Evolutionary conservation across 495 filamentous ascomycete genomes (phyloP), one percentile per base, ranked within the genome.

Genomic region (Jackrogersella multiformis): DNA sequence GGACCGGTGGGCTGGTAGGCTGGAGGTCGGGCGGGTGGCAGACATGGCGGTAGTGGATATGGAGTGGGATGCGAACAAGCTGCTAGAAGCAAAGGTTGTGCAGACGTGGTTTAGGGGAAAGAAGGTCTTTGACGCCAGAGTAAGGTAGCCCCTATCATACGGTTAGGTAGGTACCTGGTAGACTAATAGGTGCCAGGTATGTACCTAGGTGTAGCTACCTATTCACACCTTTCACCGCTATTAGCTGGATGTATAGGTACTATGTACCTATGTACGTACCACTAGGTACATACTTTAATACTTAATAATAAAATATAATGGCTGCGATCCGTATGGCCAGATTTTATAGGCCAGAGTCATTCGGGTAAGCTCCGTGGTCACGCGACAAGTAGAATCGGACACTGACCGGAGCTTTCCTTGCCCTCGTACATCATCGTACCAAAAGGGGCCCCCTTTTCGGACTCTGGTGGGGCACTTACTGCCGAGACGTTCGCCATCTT

Each of bases 11-110:
- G 76, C 81, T 16, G 87, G 87, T 0, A 76, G 64, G 23, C 68
- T 89, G 66, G 69, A 76, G 48, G 68, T 73, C 18, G 86, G 85
- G 13, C 75, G 74, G 55, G 79, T 78, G 72, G 87, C 86, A 2
- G 83, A 90, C 66, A 86, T 89, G 64, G 80, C 81, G 16, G 77
- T 89, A 4, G 73, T 86, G 5, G 83, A 89, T 45, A 87, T 87
- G 82, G 77, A 82, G 39, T 87, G 83, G 81, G 76, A 81, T 15
- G 74, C 73, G 12, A 80, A 84, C 32, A 78, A 69, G 64, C 75
- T 89, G 56, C 70, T 86, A 44, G 71, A 84, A n/a, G 84, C 84
- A 3, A 79, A 52, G 45, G 76, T 87, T 4, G 54, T 55, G 42
- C 78, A 88, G 76, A 89, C 86, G 0, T 89, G 86, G 86, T 83